phyloP scores from a whole-genome alignment of 2,329 filamentous ascomycete genomes.

The Alternaria sp. region DNA sequence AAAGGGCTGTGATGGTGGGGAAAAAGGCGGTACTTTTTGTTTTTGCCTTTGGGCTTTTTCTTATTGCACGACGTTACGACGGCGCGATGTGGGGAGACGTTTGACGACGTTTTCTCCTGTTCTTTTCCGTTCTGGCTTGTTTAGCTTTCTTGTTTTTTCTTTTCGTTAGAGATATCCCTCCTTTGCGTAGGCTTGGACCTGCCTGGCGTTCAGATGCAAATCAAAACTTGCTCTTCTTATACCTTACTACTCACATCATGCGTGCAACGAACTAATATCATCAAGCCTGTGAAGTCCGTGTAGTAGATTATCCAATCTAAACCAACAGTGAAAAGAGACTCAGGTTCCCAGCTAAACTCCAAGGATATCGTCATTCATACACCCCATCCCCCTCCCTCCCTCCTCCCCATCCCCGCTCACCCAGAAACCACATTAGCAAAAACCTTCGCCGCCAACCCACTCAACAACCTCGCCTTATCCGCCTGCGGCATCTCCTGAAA shows the following conservation, averaged over 20 bases:
- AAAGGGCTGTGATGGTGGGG: background rate
- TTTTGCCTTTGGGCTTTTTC: background rate
- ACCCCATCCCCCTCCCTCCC: background rate
- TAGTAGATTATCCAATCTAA: background rate
- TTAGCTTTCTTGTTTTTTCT: background rate
- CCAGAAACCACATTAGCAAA: constrained; percentile 74
- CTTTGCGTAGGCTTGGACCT: constrained; percentile 1
- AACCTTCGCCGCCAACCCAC: constrained; percentile 83
- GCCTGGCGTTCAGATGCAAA: background rate
- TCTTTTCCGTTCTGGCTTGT: background rate
- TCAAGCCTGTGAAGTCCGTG: background rate
- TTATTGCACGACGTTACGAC: background rate
- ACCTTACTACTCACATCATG: background rate
- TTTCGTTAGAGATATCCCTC: constrained; percentile 13
- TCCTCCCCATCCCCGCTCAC: background rate
- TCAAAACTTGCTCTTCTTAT: background rate
- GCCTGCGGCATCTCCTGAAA: constrained; percentile 86
- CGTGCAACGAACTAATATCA: background rate
- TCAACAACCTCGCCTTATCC: constrained; percentile 81
- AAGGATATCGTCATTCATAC: constrained; percentile 26
- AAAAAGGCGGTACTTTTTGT: background rate
- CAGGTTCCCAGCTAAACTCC: background rate
- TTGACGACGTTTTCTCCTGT: background rate
- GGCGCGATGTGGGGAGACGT: background rate
- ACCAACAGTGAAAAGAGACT: background rate